Evolutionary conservation across 371 early-diverging fungal genomes (phyloP).

Genomic region (Circinella minor): DNA sequence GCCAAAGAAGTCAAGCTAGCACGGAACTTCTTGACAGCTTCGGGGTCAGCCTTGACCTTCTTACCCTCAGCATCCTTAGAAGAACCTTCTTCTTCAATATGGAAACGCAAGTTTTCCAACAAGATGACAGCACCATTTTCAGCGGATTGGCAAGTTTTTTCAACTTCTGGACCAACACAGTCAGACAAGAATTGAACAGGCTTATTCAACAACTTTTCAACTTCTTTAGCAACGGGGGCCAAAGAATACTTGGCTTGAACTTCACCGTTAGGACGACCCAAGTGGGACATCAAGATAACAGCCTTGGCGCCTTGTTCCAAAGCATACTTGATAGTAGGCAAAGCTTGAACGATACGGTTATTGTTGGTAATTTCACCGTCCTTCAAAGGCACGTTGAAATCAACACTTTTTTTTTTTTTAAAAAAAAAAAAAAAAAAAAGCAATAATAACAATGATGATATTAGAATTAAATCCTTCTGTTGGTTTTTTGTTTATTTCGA

Average conservation of each 20-base stretch:
- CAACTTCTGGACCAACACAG: slow-evolving; percentile 93
- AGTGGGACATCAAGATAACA: slow-evolving; percentile 97
- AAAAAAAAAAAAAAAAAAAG: background rate
- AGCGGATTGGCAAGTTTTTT: slow-evolving; percentile 79
- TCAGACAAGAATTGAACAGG: slow-evolving; percentile 92
- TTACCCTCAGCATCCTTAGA: slow-evolving; percentile 89
- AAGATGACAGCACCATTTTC: slow-evolving; percentile 89
- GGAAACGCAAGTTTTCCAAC: slow-evolving; percentile 98
- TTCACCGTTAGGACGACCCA: slow-evolving; percentile 98
- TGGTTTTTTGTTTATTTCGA: too few relatives aligned
- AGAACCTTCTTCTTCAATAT: slow-evolving; percentile 98
- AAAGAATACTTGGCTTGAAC: slow-evolving; percentile 88
- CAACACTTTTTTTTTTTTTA: slow-evolving; percentile 81
- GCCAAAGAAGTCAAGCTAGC: slow-evolving; percentile 91
- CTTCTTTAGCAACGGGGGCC: slow-evolving; percentile 90
- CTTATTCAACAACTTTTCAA: slow-evolving; percentile 79
- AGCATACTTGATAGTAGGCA: slow-evolving; percentile 95
- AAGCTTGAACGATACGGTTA: slow-evolving; percentile 95
- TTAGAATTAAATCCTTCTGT: background rate
- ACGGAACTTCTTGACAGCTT: slow-evolving; percentile 86
- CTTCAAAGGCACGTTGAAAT: slow-evolving; percentile 98
- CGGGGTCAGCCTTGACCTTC: slow-evolving; percentile 89
- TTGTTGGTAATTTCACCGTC: slow-evolving; percentile 95
- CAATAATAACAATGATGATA: background rate
- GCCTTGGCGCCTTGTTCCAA: slow-evolving; percentile 85